Evolutionary conservation across 1,139 yeast genomes (phyloP).

Genomic region (Pichia sp.): DNA sequence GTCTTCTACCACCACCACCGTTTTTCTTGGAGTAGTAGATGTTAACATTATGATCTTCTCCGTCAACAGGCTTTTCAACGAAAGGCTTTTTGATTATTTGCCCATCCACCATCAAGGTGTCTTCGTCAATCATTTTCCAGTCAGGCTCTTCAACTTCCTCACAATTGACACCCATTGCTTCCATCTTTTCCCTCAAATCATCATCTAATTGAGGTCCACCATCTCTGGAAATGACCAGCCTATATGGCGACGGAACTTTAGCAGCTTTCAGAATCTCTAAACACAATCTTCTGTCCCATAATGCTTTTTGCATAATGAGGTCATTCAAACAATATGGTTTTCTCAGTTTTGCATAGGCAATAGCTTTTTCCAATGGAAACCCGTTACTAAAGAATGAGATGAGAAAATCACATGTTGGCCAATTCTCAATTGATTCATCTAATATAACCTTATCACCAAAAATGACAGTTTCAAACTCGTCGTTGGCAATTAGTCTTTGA

Average conservation of each 20-base stretch:
- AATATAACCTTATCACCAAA: conserved; percentile 96
- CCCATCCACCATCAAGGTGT: conserved; percentile 76
- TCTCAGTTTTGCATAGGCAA: conserved; percentile 78
- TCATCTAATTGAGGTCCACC: conserved; percentile 90
- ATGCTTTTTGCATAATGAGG: conserved; percentile 78
- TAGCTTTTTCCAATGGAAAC: conserved; percentile 93
- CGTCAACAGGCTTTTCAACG: conserved; percentile 98
- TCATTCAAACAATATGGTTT: conserved; percentile 90
- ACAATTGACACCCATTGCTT: conserved; percentile 51
- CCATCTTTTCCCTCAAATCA: conserved; percentile 47
- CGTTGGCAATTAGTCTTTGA: conserved; percentile 80
- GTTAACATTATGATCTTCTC: conserved; percentile 95
- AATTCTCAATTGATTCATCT: conserved; percentile 87
- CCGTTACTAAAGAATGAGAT: conserved; percentile 93
- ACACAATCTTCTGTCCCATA: conserved; percentile 95
- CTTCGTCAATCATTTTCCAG: conserved; percentile 86
- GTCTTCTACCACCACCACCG: conserved; percentile 96
- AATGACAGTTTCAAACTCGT: conserved; percentile 93
- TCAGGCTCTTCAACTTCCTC: conserved; percentile 52
- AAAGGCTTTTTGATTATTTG: conserved; percentile 72
- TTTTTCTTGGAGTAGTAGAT: conserved; percentile 81
- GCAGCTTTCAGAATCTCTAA: conserved; percentile 74
- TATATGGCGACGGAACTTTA: conserved; percentile 78
- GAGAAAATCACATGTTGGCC: conserved; percentile 98
- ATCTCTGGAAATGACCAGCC: conserved; percentile 87